Evolutionary conservation across 1,284 basidiomycete species (phyloP), one percentile per base, ranked within the genome.

Genomic region (Fomes fomentarius): DNA sequence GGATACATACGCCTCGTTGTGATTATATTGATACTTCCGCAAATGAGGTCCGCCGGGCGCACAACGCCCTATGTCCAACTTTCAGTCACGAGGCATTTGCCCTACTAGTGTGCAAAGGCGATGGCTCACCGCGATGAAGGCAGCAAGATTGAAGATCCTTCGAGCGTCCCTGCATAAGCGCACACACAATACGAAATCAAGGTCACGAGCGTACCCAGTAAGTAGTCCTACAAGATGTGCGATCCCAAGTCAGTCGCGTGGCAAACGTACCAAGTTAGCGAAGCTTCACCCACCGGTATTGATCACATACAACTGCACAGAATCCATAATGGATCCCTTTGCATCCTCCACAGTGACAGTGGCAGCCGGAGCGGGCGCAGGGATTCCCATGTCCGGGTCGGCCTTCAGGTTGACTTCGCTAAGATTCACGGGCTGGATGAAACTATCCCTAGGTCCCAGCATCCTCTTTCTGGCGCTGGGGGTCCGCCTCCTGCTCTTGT

Each of bases 221-320:
- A 46, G 25, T 4, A 47, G 22, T 6, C 52, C 45, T 53, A 31
- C n/a, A n/a, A n/a, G 8, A 12, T n/a, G n/a, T n/a, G n/a, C n/a
- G n/a, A n/a, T n/a, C n/a, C n/a, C n/a, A n/a, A n/a, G n/a, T n/a
- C n/a, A n/a, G n/a, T n/a, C n/a, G n/a, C n/a, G n/a, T n/a, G n/a
- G n/a, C n/a, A n/a, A n/a, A n/a, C n/a, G n/a, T n/a, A n/a, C n/a
- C n/a, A n/a, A n/a, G n/a, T n/a, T n/a, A n/a, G n/a, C n/a, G n/a
- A n/a, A n/a, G n/a, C n/a, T n/a, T n/a, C n/a, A 33, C 46, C 9
- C 25, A 54, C 52, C 52, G 1, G 47, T 48, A 17, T 54, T 54
- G 21, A 54, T 21, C 2, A 38, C 15, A 28, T 54, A 54, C 10
- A 54, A 15, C 41, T 54, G 52, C 19, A 48, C 1, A 12, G 22